A percentile compares a stretch with the other conserved stretches of the same genome.
Conservation (phyloP, 176 grass and related monocot species). For the Rhipidocladum racemiflorum region DNA sequence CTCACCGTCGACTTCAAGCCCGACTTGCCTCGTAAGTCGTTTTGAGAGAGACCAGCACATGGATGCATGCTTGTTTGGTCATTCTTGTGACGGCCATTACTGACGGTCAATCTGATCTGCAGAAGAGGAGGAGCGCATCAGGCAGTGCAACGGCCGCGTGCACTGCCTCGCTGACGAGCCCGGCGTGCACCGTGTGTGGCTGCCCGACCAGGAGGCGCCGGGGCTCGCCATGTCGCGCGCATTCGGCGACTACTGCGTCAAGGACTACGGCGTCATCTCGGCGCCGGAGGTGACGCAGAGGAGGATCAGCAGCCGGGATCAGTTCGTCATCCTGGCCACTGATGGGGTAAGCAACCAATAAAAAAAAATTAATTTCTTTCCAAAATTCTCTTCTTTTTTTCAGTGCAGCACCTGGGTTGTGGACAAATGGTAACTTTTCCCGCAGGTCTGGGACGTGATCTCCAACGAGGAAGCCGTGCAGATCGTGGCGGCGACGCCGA, state of each 20-base stretch:
- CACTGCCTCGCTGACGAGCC: conserved; percentile 71
- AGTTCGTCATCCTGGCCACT: conserved; percentile 84
- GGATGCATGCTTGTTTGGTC: not conserved
- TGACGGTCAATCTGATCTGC: not conserved
- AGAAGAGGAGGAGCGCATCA: conserved; percentile 85
- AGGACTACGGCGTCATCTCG: conserved; percentile 81
- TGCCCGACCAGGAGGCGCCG: conserved; percentile 56
- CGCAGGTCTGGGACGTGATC: conserved; percentile 88
- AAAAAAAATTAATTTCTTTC: too few relatives aligned
- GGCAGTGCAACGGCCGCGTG: conserved; percentile 66
- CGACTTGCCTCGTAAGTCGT: conserved; percentile 75
- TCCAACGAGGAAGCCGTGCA: conserved; percentile 87
- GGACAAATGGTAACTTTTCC: not conserved
- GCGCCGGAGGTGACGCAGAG: conserved; percentile 72
- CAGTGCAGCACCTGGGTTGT: not conserved
- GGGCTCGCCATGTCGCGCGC: conserved; percentile 96
- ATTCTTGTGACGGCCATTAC: not conserved
- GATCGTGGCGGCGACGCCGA: conserved; percentile 62
- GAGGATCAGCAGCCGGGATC: conserved; percentile 49
- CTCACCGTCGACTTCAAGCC: conserved; percentile 92
- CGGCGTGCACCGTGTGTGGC: conserved; percentile 72
- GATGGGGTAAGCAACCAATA: conserved; percentile 62
- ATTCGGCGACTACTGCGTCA: conserved; percentile 83
- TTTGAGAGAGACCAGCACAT: not conserved
- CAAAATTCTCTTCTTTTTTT: too few relatives aligned